Base-by-base conservation (phyloP, 176 grass and related monocot genomes). In the Avena sativa region DNA sequence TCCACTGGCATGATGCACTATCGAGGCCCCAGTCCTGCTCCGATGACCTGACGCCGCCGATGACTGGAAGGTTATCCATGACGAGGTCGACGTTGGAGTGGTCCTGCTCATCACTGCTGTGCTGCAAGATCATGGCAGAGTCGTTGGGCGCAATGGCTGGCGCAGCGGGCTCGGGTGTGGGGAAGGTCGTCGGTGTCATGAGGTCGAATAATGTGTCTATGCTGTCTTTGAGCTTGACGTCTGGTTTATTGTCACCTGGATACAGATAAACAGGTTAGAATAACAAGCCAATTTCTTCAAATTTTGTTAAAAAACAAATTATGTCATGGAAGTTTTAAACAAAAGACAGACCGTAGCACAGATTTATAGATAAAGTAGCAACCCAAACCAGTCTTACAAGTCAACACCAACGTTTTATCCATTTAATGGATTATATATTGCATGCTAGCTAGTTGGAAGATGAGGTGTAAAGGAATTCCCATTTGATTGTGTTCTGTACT, bases 1-100 rank as follows among this genome's bases (percentile, higher is more conserved):
- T 89, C 89, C 89, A 95, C 36, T 80, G 80, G 81, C 84, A 91
- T 3, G 61, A 91, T 3, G 61, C 50, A 12, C 55, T 60, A 20
- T 59, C 59, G 21, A 87, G 50, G 84, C 76, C 73, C 91, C 89
- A 83, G 25, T 91, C 84, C n/a, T 91, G 86, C 21, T 88, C 86
- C 12, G 83, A 43, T 48, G 75, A 40, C 74, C 65, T 68, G 16
- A 4, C 25, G 44, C 43, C 79, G 34, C 65, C 71, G 44, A 65
- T 34, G 74, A 49, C 38, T 12, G 71, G 76, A 20, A 80, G 71
- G 4, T 78, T 77, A 5, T 81, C 83, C 10, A 84, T 19, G 4
- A 5, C 19, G 34, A 83, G 51, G 40, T 81, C 60, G 16, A 81
- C 83, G 40, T 66, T 76, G 86, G 50, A 81, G 9, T n/a, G 49